Evolutionary conservation across 768 basidiomycete genomes (phyloP).

Genomic region (Termitomyces sp.): DNA sequence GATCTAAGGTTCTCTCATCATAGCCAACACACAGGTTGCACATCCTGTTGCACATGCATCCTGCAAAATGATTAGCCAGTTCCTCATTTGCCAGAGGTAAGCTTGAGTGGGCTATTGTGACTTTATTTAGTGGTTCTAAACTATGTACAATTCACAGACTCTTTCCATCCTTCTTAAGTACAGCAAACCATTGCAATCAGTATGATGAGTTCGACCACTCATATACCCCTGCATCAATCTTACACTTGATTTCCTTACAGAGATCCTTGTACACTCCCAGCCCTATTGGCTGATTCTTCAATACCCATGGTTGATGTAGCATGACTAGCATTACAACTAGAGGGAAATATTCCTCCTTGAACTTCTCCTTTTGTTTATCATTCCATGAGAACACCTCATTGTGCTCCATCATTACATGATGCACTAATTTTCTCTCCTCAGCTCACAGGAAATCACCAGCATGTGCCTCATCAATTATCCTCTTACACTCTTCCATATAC

Average conservation of each 20-base stretch:
- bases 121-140: conserved; percentile 35
- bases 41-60: conserved; percentile 19
- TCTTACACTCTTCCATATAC: too few species aligned
- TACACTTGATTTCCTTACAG: too few species aligned
- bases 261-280: conserved; percentile 33
- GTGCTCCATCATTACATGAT: too few species aligned
- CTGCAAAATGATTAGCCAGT: conserved; percentile 27
- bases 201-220: conserved; percentile 28
- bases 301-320: not conserved
- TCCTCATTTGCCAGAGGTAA: conserved; percentile 29
- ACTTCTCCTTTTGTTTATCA: not conserved
- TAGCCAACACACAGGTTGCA: conserved; percentile 34
- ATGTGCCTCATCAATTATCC: too few species aligned
- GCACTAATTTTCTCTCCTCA: too few species aligned
- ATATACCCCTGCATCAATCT: too few species aligned
- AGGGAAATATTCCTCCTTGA: not conserved
- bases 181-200: conserved; percentile 21
- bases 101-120: conserved; percentile 34
- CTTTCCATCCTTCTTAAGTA: too few species aligned
- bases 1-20: too few species aligned
- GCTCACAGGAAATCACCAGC: too few species aligned
- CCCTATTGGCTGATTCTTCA: conserved; percentile 14
- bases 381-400: too few species aligned
- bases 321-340: not conserved
- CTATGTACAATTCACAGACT: too few species aligned